These are phyloP conservation scores for Pleurostoma richardsiae DNA, from an alignment of 2,329 filamentous ascomycete species.

Conservation along the genomic window DNA sequence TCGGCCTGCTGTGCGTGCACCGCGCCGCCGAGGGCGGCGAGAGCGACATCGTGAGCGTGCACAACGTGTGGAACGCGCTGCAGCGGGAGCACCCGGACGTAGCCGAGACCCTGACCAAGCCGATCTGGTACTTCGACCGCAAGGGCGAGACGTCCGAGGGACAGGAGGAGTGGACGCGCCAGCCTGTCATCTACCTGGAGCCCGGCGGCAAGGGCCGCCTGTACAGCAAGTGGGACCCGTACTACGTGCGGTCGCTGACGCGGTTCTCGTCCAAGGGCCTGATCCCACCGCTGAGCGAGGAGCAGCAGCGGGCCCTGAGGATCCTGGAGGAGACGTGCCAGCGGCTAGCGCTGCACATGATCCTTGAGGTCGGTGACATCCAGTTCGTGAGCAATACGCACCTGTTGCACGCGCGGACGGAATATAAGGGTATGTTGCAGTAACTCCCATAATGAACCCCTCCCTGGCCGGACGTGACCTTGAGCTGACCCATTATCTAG, in stretches of 20 bases:
- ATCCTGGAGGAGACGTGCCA: conserved; percentile 75
- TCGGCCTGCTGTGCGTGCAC: conserved; percentile 77
- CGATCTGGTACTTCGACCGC: conserved; percentile 88
- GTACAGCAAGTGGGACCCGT: conserved; percentile 86
- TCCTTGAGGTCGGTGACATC: conserved; percentile 81
- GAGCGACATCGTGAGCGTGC: conserved; percentile 73
- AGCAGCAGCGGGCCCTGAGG: conserved; percentile 62
- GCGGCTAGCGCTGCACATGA: conserved; percentile 72
- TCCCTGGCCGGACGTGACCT: conserved; percentile 3
- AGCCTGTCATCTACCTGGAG: conserved; percentile 73
- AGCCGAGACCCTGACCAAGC: conserved; percentile 66
- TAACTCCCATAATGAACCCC: neutral
- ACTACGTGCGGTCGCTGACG: conserved; percentile 72
- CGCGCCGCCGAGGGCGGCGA: conserved; percentile 77
- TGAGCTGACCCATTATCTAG: conserved; percentile 15
- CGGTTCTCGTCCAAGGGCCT: conserved; percentile 64
- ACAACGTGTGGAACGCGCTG: conserved; percentile 77
- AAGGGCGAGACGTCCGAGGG: conserved; percentile 77
- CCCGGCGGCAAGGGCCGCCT: conserved; percentile 59
- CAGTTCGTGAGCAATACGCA: conserved; percentile 82
- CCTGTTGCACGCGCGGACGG: conserved; percentile 75
- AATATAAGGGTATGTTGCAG: conserved; percentile 58
- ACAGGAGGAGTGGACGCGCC: conserved; percentile 69
- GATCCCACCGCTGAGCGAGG: conserved; percentile 64
- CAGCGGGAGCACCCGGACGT: conserved; percentile 73